A percentile compares a stretch with the other conserved stretches of the same genome.
Evolutionary conservation across 176 grass and related monocot genomes (phyloP).

Genomic region (Luzula sylvatica): DNA sequence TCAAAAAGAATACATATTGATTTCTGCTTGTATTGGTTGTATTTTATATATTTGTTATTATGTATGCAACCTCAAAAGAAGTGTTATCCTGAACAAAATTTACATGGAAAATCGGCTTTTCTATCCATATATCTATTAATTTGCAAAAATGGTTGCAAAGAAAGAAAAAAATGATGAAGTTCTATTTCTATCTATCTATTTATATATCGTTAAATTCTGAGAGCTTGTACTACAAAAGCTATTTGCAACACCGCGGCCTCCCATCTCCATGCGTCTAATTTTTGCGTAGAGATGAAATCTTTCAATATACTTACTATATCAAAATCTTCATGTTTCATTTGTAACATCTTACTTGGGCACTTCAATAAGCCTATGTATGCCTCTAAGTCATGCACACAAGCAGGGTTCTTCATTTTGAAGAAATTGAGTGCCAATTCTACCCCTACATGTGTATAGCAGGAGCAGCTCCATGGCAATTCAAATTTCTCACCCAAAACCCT

Average conservation of each 20-base stretch:
- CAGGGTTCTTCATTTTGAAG: slow-evolving; percentile 56
- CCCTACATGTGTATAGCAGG: slow-evolving; percentile 62
- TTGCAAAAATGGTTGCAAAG: slow-evolving; percentile 8
- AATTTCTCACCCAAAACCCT: slow-evolving; percentile 27
- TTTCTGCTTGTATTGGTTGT: background rate
- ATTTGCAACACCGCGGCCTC: slow-evolving; percentile 43
- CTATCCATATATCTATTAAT: background rate
- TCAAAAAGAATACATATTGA: too few relatives aligned
- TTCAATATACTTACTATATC: slow-evolving; percentile 28
- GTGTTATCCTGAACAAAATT: slow-evolving; percentile 9
- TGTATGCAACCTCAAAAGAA: background rate
- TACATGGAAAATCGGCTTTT: slow-evolving; percentile 4
- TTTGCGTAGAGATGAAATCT: slow-evolving; percentile 28
- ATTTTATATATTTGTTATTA: background rate
- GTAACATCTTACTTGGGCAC: slow-evolving; percentile 29
- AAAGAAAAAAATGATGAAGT: background rate
- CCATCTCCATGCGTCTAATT: slow-evolving; percentile 40
- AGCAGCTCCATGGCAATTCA: slow-evolving; percentile 49
- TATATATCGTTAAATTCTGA: slow-evolving; percentile 34
- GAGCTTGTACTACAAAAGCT: slow-evolving; percentile 35
- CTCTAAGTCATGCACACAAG: slow-evolving; percentile 64
- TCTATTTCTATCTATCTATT: background rate
- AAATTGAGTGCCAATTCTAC: slow-evolving; percentile 56
- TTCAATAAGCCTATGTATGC: slow-evolving; percentile 55
- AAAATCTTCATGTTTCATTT: slow-evolving; percentile 27